A percentile compares a stretch with the other conserved stretches of the same genome.
phyloP scores from a whole-genome alignment of 148 eudicot species.

The Arctostaphylos glauca region DNA sequence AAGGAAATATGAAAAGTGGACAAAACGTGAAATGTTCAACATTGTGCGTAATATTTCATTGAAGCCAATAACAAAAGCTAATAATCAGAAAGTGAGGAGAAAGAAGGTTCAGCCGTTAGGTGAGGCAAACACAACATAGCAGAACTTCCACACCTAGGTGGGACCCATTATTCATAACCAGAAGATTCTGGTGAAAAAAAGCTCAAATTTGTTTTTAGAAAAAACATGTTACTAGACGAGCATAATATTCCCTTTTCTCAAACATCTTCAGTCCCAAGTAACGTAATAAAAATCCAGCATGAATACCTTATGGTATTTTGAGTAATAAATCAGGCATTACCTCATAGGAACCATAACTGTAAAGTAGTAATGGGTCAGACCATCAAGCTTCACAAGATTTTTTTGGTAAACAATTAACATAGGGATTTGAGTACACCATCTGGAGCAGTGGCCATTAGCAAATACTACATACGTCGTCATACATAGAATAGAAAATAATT shows the following conservation, averaged over 20 bases:
- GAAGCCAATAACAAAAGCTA: neutral
- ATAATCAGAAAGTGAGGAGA: neutral
- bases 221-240: neutral
- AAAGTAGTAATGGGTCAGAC: conserved; percentile 70
- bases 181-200: neutral
- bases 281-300: neutral
- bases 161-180: neutral
- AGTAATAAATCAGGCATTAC: conserved; percentile 33
- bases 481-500: neutral
- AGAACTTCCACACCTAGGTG: conserved; percentile 12
- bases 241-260: neutral
- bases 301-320: neutral
- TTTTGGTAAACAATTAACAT: conserved; percentile 70
- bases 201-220: too few relatives aligned
- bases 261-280: neutral
- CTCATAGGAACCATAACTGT: conserved; percentile 97
- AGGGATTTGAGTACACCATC: conserved; percentile 82
- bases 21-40: neutral
- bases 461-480: neutral
- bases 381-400: conserved; percentile 88
- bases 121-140: neutral
- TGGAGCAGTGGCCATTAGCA: conserved; percentile 63
- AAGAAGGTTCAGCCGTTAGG: neutral
- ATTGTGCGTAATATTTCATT: neutral
- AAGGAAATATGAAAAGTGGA: neutral